Percentiles rank a stretch among this genome's conserved stretches.
These are phyloP conservation scores for Glutinoglossum americanum DNA, from an alignment of 495 filamentous ascomycete genomes.

Conservation along the genomic window DNA sequence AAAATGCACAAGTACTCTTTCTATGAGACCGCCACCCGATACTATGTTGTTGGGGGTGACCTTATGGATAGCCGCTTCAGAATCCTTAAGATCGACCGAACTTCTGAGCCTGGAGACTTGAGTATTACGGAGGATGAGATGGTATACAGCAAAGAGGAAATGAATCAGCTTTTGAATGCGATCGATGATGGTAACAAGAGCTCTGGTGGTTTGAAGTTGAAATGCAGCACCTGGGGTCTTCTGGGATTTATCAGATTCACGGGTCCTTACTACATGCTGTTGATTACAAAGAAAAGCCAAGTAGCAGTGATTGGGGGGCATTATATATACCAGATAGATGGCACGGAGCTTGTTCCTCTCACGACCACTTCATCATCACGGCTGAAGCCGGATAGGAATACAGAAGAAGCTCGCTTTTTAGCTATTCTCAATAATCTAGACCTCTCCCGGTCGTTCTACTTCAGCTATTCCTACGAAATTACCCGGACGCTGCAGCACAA, in stretches of 20 bases:
- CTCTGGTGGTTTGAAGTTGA: constrained; percentile 75
- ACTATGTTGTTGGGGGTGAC: constrained; percentile 85
- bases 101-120: constrained; percentile 57
- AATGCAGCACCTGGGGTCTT: constrained; percentile 80
- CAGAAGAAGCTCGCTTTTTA: constrained; percentile 77
- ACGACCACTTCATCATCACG: constrained; percentile 39
- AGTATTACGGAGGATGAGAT: constrained; percentile 83
- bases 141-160: constrained; percentile 79
- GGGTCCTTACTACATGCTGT: constrained; percentile 88
- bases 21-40: constrained; percentile 82
- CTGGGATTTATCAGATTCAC: constrained; percentile 92
- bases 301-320: constrained; percentile 93
- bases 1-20: constrained; percentile 91
- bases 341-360: constrained; percentile 79
- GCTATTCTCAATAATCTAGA: constrained; percentile 80
- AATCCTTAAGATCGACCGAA: constrained; percentile 87
- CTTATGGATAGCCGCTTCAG: constrained; percentile 70
- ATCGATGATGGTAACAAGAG: constrained; percentile 91
- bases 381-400: constrained; percentile 56
- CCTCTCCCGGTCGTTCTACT: constrained; percentile 79
- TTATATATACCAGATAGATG: constrained; percentile 87
- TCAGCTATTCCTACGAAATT: constrained; percentile 95
- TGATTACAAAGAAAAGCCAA: constrained; percentile 88
- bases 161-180: constrained; percentile 75
- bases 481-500: constrained; percentile 86